Base-by-base conservation (phyloP, 2,329 filamentous ascomycete species). In the Neonectria sp. region DNA sequence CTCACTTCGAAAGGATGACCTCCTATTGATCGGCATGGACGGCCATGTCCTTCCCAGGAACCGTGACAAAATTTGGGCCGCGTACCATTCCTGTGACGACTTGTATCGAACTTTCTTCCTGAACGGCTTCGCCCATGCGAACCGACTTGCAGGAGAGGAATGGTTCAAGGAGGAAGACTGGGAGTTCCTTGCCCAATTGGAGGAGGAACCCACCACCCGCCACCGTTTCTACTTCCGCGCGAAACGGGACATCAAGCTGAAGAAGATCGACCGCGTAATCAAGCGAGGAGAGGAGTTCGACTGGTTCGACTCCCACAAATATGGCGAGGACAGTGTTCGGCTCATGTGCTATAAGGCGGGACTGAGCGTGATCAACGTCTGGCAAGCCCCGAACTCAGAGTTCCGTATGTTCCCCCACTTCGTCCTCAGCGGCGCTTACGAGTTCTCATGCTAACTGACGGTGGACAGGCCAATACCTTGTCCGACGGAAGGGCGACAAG, bases 281-380 rank as follows among this genome's bases (percentile, higher is more conserved):
- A 60, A 68, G 46, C 58, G 73, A 24, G 81, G 78, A 15, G 75
- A 81, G 49, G 79, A 82, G 63, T 73, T 83, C 17, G 82, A 83
- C 67, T 83, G 82, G 82, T 83, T 83, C 65, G 82, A 83, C 69
- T 81, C 82, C 35, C 82, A 83, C 72, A 83, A 83, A 71, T 82
- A 83, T 55, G 73, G 75, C 53, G 78, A 81, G 68, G 65, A 74
- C 4, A 75, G 75, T 33, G 81, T 83, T 13, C 75, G 75, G 27
- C 73, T 79, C 63, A 83, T 83, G 82, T 82, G 81, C 65, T 74
- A 72, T 65, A 79, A 81, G 73, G 79, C 80, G 46, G 80, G 79
- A 53, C 72, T 83, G 69, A 77, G 75, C 55, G 76, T 82, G 40
- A 68, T 80, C 43, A 72, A 79, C 52, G 74, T 79, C 37, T 83